Conservation (phyloP, 345 rosid species). For the Salix dunnii region DNA sequence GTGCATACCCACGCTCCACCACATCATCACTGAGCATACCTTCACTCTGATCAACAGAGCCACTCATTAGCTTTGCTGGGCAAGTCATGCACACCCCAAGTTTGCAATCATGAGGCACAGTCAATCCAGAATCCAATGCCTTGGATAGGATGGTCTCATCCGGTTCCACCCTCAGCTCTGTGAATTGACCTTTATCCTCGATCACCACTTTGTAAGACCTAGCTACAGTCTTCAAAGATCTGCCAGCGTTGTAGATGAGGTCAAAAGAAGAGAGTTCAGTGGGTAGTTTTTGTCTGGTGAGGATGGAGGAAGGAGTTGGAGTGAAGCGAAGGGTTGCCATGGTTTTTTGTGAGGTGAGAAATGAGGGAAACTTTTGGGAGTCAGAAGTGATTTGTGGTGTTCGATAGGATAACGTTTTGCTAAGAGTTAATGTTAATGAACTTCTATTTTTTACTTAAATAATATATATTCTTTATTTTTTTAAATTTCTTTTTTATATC, state of each 20-base stretch:
- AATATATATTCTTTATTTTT: too few species aligned
- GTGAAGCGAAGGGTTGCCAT: slow-evolving; percentile 65
- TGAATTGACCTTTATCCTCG: slow-evolving; percentile 65
- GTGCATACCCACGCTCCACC: slow-evolving; percentile 78
- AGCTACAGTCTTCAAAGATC: slow-evolving; percentile 24
- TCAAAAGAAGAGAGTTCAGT: slow-evolving; percentile 22
- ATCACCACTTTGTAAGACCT: slow-evolving; percentile 66
- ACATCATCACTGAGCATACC: slow-evolving; percentile 99
- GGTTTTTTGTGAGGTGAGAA: slow-evolving; percentile 13
- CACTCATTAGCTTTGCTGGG: slow-evolving; percentile 72
- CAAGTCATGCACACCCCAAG: slow-evolving; percentile 99
- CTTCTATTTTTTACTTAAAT: too few species aligned
- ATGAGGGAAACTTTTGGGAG: slow-evolving; percentile 5
- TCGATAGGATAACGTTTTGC: slow-evolving; percentile 35
- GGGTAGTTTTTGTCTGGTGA: slow-evolving; percentile 36
- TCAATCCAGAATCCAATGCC: slow-evolving; percentile 72
- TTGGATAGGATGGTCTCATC: slow-evolving; percentile 81
- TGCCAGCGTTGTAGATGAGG: slow-evolving; percentile 12
- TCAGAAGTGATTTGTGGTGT: slow-evolving; percentile 25
- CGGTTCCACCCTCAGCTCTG: slow-evolving; percentile 76
- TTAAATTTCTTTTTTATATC: too few species aligned
- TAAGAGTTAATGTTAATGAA: background rate
- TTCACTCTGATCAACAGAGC: slow-evolving; percentile 85
- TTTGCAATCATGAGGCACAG: slow-evolving; percentile 83
- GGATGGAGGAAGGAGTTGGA: slow-evolving; percentile 43